Conservation (phyloP, 83 land plant species). For the Isoetes engelmannii region DNA sequence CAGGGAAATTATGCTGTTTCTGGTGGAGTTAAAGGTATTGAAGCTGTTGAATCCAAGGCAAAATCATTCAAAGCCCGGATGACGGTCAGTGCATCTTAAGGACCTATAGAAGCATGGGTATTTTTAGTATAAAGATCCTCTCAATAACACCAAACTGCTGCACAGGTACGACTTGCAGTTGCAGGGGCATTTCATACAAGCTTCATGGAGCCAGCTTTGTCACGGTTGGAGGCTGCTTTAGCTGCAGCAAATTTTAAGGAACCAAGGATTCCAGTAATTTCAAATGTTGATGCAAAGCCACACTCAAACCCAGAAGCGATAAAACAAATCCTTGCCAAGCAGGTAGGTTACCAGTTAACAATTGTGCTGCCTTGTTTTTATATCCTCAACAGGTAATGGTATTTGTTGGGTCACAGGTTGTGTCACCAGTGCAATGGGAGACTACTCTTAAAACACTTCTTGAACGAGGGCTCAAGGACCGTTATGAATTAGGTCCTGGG, state of each 20-base stretch:
- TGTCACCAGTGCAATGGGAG: conserved; percentile 99
- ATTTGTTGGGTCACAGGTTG: conserved; percentile 45
- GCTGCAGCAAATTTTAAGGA: conserved; percentile 64
- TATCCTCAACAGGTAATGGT: background rate
- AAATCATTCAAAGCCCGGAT: conserved; percentile 97
- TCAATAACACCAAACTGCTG: background rate
- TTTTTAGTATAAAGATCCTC: background rate
- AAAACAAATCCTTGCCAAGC: conserved; percentile 78
- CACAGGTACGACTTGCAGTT: conserved; percentile 91
- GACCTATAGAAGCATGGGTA: background rate
- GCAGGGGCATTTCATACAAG: conserved; percentile 98
- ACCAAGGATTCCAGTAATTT: conserved; percentile 93
- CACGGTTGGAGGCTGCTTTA: conserved; percentile 90
- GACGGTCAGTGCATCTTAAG: conserved; percentile 45
- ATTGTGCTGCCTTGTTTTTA: background rate
- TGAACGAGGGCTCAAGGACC: conserved; percentile 61
- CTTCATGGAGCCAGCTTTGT: conserved; percentile 92
- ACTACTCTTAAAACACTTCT: conserved; percentile 78
- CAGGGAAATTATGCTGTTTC: conserved; percentile 99
- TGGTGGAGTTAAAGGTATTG: conserved; percentile 90
- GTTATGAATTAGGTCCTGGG: conserved; percentile 96
- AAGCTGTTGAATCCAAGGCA: conserved; percentile 89
- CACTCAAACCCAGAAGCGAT: conserved; percentile 80
- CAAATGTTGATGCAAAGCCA: conserved; percentile 95
- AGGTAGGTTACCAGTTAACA: conserved; percentile 36